Evolutionary conservation across 169 alveolate genomes (phyloP).

Genomic region (Amoebophrya sp.): DNA sequence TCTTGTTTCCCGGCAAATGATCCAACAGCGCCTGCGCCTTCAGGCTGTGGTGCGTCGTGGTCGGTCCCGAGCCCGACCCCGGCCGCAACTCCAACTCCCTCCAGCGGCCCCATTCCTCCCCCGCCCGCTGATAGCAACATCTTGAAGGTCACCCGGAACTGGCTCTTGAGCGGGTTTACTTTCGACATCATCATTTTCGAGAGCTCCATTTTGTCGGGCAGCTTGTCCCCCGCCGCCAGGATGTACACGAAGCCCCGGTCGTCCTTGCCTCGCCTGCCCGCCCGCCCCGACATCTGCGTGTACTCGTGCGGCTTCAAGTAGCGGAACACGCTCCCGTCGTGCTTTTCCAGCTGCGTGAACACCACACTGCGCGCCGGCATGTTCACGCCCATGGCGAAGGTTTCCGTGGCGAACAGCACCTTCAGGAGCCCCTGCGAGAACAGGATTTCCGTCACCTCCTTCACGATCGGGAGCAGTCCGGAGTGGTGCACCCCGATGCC

Average conservation of each 20-base stretch:
- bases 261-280: conserved; percentile 98
- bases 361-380: conserved; percentile 92
- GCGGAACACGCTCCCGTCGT: conserved; percentile 72
- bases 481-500: conserved; percentile 99
- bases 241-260: conserved; percentile 84
- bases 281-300: conserved; percentile 98
- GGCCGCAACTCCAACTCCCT: no score
- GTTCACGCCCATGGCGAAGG: conserved; percentile 98
- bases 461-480: conserved; percentile 91
- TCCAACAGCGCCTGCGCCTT: no score
- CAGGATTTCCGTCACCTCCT: conserved; percentile 73
- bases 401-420: conserved; percentile 94
- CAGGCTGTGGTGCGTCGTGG: no score
- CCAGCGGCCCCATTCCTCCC: no score
- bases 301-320: conserved; percentile 89
- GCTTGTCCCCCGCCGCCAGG: conserved; percentile 58
- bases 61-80: no score
- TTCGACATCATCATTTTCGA: conserved; percentile 45
- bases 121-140: no score
- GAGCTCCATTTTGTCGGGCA: conserved; percentile 62
- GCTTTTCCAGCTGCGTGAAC: conserved; percentile 80
- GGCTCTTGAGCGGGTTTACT: conserved; percentile 66
- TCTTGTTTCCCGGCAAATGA: no score
- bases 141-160: conserved; percentile 78
- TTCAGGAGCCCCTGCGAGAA: conserved; percentile 68